These are phyloP conservation scores for Colletotrichum costaricense DNA, from an alignment of 2,329 filamentous ascomycete genomes.

Conservation along the genomic window DNA sequence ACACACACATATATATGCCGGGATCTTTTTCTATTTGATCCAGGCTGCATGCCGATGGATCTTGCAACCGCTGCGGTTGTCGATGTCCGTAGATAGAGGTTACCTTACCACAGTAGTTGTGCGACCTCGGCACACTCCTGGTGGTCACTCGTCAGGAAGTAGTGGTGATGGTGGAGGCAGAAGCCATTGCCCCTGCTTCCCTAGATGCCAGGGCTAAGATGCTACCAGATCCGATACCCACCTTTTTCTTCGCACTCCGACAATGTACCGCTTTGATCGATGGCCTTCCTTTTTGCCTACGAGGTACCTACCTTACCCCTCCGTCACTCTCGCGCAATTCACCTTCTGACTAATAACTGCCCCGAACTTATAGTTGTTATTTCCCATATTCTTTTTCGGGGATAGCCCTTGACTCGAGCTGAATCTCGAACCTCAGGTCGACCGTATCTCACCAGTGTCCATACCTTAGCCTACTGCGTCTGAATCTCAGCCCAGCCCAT, in stretches of 20 bases:
- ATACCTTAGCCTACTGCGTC: too few species aligned
- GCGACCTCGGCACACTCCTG: neutral
- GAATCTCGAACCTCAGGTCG: neutral
- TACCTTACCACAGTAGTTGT: neutral
- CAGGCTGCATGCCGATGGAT: neutral
- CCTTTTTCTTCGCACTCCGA: neutral
- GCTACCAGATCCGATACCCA: slow-evolving; percentile 4
- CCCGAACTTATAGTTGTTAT: neutral
- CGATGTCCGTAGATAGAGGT: too few species aligned
- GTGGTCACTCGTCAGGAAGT: neutral
- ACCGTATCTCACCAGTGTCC: neutral
- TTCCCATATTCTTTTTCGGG: neutral
- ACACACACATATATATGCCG: neutral
- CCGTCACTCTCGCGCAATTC: slow-evolving; percentile 1
- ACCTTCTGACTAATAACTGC: neutral
- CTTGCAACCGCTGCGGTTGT: slow-evolving; percentile 4
- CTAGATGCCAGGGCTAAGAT: neutral
- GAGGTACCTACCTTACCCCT: slow-evolving; percentile 6
- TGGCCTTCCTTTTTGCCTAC: slow-evolving; percentile 15
- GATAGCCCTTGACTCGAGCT: neutral
- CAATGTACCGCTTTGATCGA: slow-evolving; percentile 13
- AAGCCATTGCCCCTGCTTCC: neutral
- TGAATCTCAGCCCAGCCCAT: neutral
- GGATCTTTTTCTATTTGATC: neutral
- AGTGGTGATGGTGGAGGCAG: neutral